Percentiles rank a stretch among this genome's conserved stretches.
phyloP scores from a whole-genome alignment of 2,329 filamentous ascomycete genomes.

The Venturia effusa region DNA sequence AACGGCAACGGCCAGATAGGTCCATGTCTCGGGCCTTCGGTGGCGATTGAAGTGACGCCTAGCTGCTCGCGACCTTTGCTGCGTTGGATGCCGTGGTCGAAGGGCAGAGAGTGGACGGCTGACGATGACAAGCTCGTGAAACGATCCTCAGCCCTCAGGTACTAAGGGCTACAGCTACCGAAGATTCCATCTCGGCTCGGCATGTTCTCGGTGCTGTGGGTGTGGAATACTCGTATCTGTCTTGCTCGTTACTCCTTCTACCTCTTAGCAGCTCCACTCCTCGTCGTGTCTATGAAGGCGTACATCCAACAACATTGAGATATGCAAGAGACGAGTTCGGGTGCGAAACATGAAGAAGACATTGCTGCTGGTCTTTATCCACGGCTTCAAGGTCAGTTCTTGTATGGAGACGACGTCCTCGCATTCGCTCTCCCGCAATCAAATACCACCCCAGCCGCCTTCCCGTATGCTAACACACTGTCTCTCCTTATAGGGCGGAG shows the following conservation, averaged over 20 bases:
- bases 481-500: slow-evolving; percentile 47
- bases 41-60: too few species aligned
- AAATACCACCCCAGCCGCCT: not conserved
- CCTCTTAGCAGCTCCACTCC: not conserved
- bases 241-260: not conserved
- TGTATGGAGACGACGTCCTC: not conserved
- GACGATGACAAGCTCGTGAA: too few species aligned
- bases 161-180: too few species aligned
- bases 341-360: slow-evolving; percentile 56
- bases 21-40: too few species aligned
- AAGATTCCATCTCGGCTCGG: too few species aligned
- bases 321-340: slow-evolving; percentile 3
- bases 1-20: too few species aligned
- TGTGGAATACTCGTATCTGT: not conserved
- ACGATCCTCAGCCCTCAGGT: too few species aligned
- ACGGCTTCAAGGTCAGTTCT: slow-evolving; percentile 61
- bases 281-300: not conserved
- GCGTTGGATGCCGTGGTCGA: too few species aligned
- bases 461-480: not conserved
- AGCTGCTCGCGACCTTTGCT: too few species aligned
- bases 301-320: not conserved
- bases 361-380: slow-evolving; percentile 70
- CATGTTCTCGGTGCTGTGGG: too few species aligned
- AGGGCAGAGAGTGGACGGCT: too few species aligned
- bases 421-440: not conserved